Conservation (phyloP, 139 green algal genomes). For the Chlamydomonas asymmetrica region DNA sequence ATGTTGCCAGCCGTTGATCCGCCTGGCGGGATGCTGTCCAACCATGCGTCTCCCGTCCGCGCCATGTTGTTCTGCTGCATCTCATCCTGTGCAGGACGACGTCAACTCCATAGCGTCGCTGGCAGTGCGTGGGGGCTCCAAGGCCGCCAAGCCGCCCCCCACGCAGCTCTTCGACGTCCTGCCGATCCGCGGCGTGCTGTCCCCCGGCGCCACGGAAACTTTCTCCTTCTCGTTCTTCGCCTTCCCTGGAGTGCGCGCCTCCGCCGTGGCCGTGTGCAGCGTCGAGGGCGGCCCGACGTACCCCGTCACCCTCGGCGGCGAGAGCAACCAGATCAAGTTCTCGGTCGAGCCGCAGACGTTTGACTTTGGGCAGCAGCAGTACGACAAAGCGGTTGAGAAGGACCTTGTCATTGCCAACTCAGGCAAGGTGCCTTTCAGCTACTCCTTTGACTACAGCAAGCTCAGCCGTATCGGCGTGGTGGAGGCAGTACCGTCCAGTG, state of each 20-base stretch:
- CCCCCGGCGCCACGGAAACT: slow-evolving; percentile 54
- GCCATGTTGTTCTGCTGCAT: not conserved
- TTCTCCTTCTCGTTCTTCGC: slow-evolving; percentile 77
- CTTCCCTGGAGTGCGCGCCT: slow-evolving; percentile 47
- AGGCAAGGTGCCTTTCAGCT: slow-evolving; percentile 75
- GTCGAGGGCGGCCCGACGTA: slow-evolving; percentile 71
- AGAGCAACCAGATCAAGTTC: slow-evolving; percentile 76
- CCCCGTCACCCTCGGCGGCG: slow-evolving; percentile 58
- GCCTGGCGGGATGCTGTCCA: not conserved
- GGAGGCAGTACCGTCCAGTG: slow-evolving; percentile 40
- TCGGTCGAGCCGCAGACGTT: slow-evolving; percentile 63
- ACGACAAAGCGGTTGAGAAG: slow-evolving; percentile 56
- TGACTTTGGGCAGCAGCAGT: slow-evolving; percentile 65
- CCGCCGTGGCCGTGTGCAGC: slow-evolving; percentile 58
- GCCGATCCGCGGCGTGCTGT: slow-evolving; percentile 65
- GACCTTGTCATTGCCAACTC: slow-evolving; percentile 67
- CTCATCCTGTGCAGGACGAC: slow-evolving; percentile 24
- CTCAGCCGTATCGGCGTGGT: slow-evolving; percentile 52
- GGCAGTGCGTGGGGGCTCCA: slow-evolving; percentile 26
- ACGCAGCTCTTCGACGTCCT: slow-evolving; percentile 79
- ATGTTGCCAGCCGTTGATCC: no score
- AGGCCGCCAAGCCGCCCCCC: slow-evolving; percentile 24
- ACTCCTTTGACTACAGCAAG: slow-evolving; percentile 52
- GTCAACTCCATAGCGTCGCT: slow-evolving; percentile 41
- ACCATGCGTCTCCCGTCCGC: not conserved